Conservation (phyloP, 257 asterid genomes). For the Leptodermis oblonga region DNA sequence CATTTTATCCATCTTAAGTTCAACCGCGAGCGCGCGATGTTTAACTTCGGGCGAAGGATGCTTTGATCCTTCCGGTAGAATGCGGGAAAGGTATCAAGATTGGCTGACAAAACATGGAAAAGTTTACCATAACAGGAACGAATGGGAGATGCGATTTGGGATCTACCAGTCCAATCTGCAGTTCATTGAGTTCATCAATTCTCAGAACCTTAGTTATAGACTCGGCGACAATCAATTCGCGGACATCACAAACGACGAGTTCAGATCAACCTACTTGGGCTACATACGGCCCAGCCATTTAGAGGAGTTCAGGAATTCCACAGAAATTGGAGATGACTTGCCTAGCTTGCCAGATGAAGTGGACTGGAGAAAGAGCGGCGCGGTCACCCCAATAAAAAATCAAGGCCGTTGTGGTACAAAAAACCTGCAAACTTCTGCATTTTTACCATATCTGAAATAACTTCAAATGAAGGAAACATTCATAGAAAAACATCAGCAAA, state of each 20-base stretch:
- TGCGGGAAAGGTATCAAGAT: slow-evolving; percentile 33
- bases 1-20: slow-evolving; percentile 19
- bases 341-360: slow-evolving; percentile 26
- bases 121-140: slow-evolving; percentile 32
- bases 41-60: neutral
- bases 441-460: neutral
- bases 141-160: slow-evolving; percentile 54
- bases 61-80: slow-evolving; percentile 12
- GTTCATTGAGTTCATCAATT: slow-evolving; percentile 44
- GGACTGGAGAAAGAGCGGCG: slow-evolving; percentile 65
- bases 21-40: slow-evolving; percentile 23
- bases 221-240: slow-evolving; percentile 57
- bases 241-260: slow-evolving; percentile 67
- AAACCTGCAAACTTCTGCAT: neutral
- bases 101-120: slow-evolving; percentile 43
- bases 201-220: slow-evolving; percentile 50
- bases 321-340: neutral
- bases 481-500: too few species aligned
- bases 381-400: slow-evolving; percentile 56
- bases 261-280: slow-evolving; percentile 45
- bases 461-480: neutral
- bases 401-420: slow-evolving; percentile 54
- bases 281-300: slow-evolving; percentile 17
- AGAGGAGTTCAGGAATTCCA: neutral
- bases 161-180: slow-evolving; percentile 49